Percentiles rank a stretch among this genome's conserved stretches.
phyloP scores from a whole-genome alignment of 2,329 filamentous ascomycete genomes.

The Cladorrhinum sp. region DNA sequence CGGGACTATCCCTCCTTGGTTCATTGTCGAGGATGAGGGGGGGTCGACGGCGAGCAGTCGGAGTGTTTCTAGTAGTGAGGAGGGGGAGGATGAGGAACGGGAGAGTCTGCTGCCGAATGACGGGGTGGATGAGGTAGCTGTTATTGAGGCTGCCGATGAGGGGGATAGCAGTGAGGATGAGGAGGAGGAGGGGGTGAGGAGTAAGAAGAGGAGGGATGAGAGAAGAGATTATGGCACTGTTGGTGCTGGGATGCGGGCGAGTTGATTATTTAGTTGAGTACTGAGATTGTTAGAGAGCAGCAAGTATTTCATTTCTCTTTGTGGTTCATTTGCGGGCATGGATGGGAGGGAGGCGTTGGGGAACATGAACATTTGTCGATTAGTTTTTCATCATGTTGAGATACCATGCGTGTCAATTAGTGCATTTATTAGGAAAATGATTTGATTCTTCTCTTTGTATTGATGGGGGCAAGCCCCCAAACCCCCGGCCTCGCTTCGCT shows the following conservation, averaged over 20 bases:
- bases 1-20: slow-evolving; percentile 69
- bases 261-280: too few relatives aligned
- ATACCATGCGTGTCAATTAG: too few relatives aligned
- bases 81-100: slow-evolving; percentile 28
- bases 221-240: neutral
- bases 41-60: slow-evolving; percentile 35
- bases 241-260: neutral
- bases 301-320: too few relatives aligned
- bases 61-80: slow-evolving; percentile 29
- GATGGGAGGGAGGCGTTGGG: neutral
- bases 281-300: too few relatives aligned
- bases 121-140: neutral
- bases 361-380: neutral
- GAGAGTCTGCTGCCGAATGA: slow-evolving; percentile 8
- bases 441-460: too few relatives aligned
- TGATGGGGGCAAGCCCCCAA: too few relatives aligned
- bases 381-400: too few relatives aligned
- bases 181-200: neutral
- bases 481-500: too few relatives aligned
- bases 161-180: neutral
- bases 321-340: neutral
- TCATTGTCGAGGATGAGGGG: slow-evolving; percentile 71
- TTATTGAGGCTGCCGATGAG: neutral
- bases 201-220: neutral
- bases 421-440: too few relatives aligned